phyloP scores from a whole-genome alignment of 805 yeast species.

The Teunomyces kruisii region DNA sequence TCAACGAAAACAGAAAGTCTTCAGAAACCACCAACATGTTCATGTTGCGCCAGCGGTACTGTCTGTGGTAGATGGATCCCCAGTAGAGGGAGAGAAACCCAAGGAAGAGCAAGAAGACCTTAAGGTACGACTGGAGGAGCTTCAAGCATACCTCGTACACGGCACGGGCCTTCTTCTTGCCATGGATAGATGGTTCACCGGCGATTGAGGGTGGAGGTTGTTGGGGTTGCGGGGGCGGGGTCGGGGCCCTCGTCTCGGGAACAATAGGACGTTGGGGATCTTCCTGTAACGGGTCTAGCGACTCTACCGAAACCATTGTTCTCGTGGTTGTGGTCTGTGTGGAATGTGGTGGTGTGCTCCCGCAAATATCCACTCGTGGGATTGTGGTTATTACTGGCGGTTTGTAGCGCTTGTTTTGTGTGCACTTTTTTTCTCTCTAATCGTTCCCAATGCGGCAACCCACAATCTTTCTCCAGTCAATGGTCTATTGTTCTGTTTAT shows the following conservation, averaged over 20 bases:
- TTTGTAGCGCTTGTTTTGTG: too few species aligned
- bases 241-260: neutral
- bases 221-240: too few species aligned
- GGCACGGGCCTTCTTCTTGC: neutral
- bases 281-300: neutral
- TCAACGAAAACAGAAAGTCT: slow-evolving; percentile 18
- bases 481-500: too few species aligned
- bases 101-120: slow-evolving; percentile 22
- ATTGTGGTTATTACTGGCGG: too few species aligned
- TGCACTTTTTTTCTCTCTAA: too few species aligned
- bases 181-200: too few species aligned
- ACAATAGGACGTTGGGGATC: neutral
- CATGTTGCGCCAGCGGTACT: slow-evolving; percentile 29
- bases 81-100: slow-evolving; percentile 40
- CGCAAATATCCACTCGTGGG: too few species aligned
- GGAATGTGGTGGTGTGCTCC: too few species aligned
- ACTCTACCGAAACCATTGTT: neutral
- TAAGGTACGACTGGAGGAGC: slow-evolving; percentile 18
- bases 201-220: too few species aligned
- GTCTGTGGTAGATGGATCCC: slow-evolving; percentile 38
- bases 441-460: too few species aligned
- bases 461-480: too few species aligned
- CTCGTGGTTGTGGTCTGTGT: too few species aligned
- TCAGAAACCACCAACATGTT: slow-evolving; percentile 38
- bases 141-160: slow-evolving; percentile 4